Conservation (phyloP, 768 basidiomycete genomes). For the Tephrocybe sp. region DNA sequence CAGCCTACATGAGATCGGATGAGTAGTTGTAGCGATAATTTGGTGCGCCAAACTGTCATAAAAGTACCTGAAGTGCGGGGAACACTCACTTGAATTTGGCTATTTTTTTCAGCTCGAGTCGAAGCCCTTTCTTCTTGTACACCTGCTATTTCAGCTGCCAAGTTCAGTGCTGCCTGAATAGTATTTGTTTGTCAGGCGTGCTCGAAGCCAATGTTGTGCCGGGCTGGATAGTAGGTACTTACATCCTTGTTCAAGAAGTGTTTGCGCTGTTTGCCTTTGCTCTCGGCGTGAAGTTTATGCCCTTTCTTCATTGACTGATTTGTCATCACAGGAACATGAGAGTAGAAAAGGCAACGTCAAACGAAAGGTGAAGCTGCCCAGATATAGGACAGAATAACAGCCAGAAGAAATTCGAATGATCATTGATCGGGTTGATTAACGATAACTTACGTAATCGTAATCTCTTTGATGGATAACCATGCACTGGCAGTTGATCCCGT, state of each 20-base stretch:
- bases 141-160: constrained; percentile 13
- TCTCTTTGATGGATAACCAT: too few relatives aligned
- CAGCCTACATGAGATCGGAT: constrained; percentile 10
- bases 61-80: background rate
- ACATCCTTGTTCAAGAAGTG: constrained; percentile 15
- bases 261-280: constrained; percentile 12
- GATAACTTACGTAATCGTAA: too few relatives aligned
- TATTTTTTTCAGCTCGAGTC: constrained; percentile 6
- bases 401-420: too few relatives aligned
- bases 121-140: constrained; percentile 13
- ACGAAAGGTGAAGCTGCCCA: too few relatives aligned
- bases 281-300: background rate
- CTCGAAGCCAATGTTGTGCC: background rate
- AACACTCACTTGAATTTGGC: constrained; percentile 9
- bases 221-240: background rate
- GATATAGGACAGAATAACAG: too few relatives aligned
- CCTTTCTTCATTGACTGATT: background rate
- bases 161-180: constrained; percentile 9
- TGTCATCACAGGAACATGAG: constrained; percentile 3
- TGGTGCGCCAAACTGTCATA: background rate
- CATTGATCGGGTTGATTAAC: too few relatives aligned
- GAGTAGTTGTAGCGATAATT: background rate
- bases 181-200: background rate
- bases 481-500: too few relatives aligned
- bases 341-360: background rate